Base-by-base conservation (phyloP, 2,329 filamentous ascomycete genomes). In the Xylariaceae sp. region DNA sequence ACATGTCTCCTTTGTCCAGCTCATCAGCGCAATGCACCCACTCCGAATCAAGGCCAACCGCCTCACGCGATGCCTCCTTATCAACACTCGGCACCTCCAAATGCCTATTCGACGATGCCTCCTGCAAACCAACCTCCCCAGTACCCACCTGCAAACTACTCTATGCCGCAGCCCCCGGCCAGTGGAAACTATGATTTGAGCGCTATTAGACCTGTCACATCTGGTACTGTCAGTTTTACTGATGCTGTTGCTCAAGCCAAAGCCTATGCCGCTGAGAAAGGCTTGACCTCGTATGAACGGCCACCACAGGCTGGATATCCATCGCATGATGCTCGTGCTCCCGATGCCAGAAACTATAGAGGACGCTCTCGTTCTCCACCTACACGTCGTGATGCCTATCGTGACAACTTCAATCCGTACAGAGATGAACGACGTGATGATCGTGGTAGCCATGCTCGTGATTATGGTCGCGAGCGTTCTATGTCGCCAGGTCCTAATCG, bases 191-290 rank as follows among this genome's bases (percentile, higher is more conserved):
- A 96, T 61, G 91, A 96, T 70, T 76, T 96, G 49, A 93, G 88
- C 75, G 82, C 85, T 53, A 91, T 95, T 70, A 89, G 90, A 68
- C 91, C 92, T 4, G 83, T 89, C 53, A 91, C 84, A 71, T 90
- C 90, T 26, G 92, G 92, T 56, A 91, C 89, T 17, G 88, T 96
- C 66, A 94, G 88, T 74, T 88, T 96, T 63, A 85, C 89, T 56
- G 91, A 96, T 73, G 90, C 91, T 45, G 88, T 96, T 67, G 90
- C 92, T 34, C 91, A 92, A 72, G 92, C 91, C 43, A 90, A 90
- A 72, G 89, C 88, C 37, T 91, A 90, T 73, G 91, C 92, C 36
- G 87, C 89, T 26, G 88, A 94, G 72, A 90, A 91, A 70, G 91
- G 90, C 59, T 79, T 92, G 29, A 77, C 82, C 33, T 79, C 82